Evolutionary conservation across 352 stramenopile genomes (phyloP).

Genomic region (Globisporangium recalcitrans): DNA sequence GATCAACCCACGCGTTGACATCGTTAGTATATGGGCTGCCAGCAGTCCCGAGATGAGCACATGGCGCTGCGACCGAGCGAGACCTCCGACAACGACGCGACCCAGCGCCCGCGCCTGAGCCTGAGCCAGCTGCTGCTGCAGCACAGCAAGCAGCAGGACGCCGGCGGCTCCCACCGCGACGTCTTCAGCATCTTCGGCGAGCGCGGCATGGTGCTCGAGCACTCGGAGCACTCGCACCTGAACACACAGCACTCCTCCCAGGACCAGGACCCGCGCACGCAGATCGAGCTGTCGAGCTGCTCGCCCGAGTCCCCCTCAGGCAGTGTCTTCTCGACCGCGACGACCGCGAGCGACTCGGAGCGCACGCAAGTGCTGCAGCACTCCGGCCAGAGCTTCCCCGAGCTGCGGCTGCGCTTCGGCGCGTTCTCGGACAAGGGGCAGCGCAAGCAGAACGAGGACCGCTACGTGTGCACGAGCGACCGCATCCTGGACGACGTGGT

Average conservation of each 20-base stretch:
- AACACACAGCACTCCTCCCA: constrained; percentile 4
- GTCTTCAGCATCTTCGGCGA: constrained; percentile 86
- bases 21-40: constrained; percentile 38
- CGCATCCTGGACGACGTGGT: constrained; percentile 51
- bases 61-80: constrained; percentile 16
- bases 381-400: constrained; percentile 44
- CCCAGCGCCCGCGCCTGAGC: constrained; percentile 29
- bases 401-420: constrained; percentile 59
- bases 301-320: constrained; percentile 45
- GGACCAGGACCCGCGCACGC: background rate
- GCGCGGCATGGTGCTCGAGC: constrained; percentile 64
- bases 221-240: constrained; percentile 15
- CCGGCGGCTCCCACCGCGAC: constrained; percentile 52
- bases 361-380: constrained; percentile 53
- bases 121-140: constrained; percentile 50
- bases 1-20: background rate
- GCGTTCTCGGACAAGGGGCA: constrained; percentile 69
- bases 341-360: constrained; percentile 68
- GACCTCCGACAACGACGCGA: constrained; percentile 5
- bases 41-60: constrained; percentile 55
- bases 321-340: constrained; percentile 72
- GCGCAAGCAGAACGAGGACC: constrained; percentile 76
- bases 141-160: constrained; percentile 43
- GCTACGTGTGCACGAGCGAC: constrained; percentile 44
- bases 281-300: constrained; percentile 24